Base-by-base conservation (phyloP, 176 grass and related monocot genomes). In the Oryza nivara region DNA sequence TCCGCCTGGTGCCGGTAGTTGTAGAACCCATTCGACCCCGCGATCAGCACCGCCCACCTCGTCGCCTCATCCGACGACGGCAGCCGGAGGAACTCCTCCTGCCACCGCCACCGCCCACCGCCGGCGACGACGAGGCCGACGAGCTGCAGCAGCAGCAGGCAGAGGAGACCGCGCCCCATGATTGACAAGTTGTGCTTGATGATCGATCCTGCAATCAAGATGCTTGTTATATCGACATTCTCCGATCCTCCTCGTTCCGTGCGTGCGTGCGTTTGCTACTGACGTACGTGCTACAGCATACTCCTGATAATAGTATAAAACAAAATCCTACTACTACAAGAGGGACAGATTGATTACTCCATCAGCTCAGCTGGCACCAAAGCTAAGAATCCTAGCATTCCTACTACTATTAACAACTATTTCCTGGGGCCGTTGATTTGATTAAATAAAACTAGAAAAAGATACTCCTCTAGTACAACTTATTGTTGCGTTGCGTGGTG, bases 1-100 rank as follows among this genome's bases (percentile, higher is more conserved):
- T 89, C 86, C 11, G 90, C 92, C 92, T 97, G 92, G 41, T 97
- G 95, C 0, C 95, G 85, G 78, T 97, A 97, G 72, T 97, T 97
- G 76, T 89, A 85, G 85, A 87, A 94, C 19, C 86, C 90, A 20
- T 68, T 83, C 22, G 94, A 96, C 58, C 91, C 91, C 56, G 94
- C 94, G 58, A 96, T 86, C 74, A 96, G 91, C n/a, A 96, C 70
- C 10, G 91, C 94, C 94, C 94, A 96, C 87, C 85, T 87, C 12
- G 94, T 93, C 46, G 89, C 89, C 4, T 67, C 81, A 4, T 89
- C 84, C 26, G 95, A 97, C 49, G 30, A 1, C 30, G 90, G 90
- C 64, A 92, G 81, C 0, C 88, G 75, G 70, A 94, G 86, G 64
- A 85, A 79, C 46, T 84, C 61, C 72, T 82, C 63, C 72, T 82